Evolutionary conservation across 768 basidiomycete species (phyloP), one percentile per base, ranked within the genome.

Genomic region (Naganishia kalamii): DNA sequence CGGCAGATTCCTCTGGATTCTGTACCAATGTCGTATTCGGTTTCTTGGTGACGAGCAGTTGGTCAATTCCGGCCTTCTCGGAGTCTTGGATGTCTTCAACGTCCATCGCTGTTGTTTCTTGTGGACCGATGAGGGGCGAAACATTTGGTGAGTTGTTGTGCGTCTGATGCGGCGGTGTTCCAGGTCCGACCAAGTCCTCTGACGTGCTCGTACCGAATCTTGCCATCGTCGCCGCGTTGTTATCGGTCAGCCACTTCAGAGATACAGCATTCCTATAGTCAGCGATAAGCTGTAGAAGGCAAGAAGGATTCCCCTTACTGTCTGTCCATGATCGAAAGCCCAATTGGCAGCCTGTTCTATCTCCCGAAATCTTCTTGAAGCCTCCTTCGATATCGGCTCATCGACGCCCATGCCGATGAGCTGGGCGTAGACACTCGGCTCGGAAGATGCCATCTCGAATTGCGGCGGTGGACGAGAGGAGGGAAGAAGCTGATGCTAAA

Each of bases 91-190:
- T 15, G 35, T 57, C 54, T 37, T 57, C 54, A 1, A 40, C 35
- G 3, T 57, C 54, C 54, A 40, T 57, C 13, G 6, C 35, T 32
- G 54, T 12, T 25, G 5, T 35, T 25, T n/a, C 1, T 40, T 57
- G 54, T 3, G 54, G 35, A 2, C 19, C 17, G 23, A 57, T 21
- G 6, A 57, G 23, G 25, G 54, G 54, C 3, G 54, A 57, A 4
- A 57, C 54, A 23, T 57, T 57, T 5, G 54, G 54, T 6, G 54
- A 57, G 21, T 57, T 57, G 35, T 57, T 57, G 19, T 57, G 54
- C 6, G 54, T 57, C 37, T 57, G 54, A n/a, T 57, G 54, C 32
- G 37, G 54, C 23, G 54, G 54, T 4, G 54, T 33, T n/a, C 54
- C 54, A 40, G 27, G 17, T n/a, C 27, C 54, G 3, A 57, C 8